phyloP scores from a whole-genome alignment of 257 asterid species.

The Thymus quinquecostatus region DNA sequence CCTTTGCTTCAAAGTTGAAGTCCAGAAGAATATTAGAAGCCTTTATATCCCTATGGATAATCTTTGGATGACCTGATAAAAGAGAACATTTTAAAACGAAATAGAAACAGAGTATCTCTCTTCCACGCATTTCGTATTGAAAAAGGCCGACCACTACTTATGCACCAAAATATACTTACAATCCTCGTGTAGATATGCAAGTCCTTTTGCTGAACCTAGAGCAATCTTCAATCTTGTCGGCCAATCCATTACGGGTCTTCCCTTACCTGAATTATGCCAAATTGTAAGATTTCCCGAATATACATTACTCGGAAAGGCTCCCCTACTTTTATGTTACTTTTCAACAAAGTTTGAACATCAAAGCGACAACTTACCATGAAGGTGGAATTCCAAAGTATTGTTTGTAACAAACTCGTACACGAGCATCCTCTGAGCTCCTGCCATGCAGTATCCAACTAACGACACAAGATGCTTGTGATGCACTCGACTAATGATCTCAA shows the following conservation, averaged over 20 bases:
- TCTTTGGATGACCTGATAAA: slow-evolving; percentile 82
- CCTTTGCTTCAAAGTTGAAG: slow-evolving; percentile 89
- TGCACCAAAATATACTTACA: slow-evolving; percentile 42
- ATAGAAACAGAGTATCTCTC: background rate
- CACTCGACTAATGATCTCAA: slow-evolving; percentile 92
- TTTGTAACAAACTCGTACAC: slow-evolving; percentile 89
- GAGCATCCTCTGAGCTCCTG: slow-evolving; percentile 73
- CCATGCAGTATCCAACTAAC: slow-evolving; percentile 89
- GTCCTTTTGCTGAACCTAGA: slow-evolving; percentile 65
- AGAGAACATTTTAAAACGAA: slow-evolving; percentile 20
- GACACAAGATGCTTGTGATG: slow-evolving; percentile 97
- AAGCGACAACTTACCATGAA: slow-evolving; percentile 62
- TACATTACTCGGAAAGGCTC: background rate
- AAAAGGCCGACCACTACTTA: background rate
- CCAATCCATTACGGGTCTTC: slow-evolving; percentile 63
- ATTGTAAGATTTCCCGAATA: background rate
- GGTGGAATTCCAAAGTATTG: slow-evolving; percentile 75
- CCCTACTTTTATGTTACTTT: background rate
- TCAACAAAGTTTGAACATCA: background rate
- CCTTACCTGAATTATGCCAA: slow-evolving; percentile 41
- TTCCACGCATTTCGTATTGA: background rate
- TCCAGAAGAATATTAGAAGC: slow-evolving; percentile 87
- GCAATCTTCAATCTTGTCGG: slow-evolving; percentile 54
- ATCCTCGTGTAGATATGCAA: slow-evolving; percentile 65
- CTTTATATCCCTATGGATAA: slow-evolving; percentile 93